These are phyloP conservation scores for Emergomyces africanus DNA, from an alignment of 2,329 filamentous ascomycete genomes.

Conservation along the genomic window DNA sequence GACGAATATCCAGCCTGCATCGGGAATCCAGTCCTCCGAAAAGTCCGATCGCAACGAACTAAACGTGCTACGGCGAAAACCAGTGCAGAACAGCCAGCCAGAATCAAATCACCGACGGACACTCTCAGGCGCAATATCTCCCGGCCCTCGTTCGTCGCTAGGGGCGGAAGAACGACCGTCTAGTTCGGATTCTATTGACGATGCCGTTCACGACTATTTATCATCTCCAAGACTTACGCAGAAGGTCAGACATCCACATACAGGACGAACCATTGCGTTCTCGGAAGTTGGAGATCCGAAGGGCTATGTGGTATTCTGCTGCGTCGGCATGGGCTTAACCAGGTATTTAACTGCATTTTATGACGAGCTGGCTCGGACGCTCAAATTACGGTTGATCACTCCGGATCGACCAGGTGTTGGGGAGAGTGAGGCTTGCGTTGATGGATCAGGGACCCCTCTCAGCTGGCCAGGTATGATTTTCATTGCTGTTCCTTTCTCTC, in stretches of 20 bases:
- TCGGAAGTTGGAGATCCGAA: constrained; percentile 91
- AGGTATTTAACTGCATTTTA: constrained; percentile 96
- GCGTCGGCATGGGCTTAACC: constrained; percentile 94
- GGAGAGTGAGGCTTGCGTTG: constrained; percentile 73
- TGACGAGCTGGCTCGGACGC: constrained; percentile 78
- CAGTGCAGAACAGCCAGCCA: constrained; percentile 15
- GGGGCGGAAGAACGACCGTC: constrained; percentile 40
- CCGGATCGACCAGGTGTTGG: constrained; percentile 90
- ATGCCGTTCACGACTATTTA: constrained; percentile 75
- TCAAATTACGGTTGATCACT: constrained; percentile 83
- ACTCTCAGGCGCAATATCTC: constrained; percentile 15
- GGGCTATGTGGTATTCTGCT: constrained; percentile 87
- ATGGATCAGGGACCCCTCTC: constrained; percentile 72
- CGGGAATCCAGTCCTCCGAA: constrained; percentile 13
- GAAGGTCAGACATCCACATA: constrained; percentile 74
- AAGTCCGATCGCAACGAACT: constrained; percentile 16
- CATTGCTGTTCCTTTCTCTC: background rate
- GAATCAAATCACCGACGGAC: constrained; percentile 26
- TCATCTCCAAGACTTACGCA: constrained; percentile 74
- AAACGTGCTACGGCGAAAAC: constrained; percentile 18
- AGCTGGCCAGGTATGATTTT: constrained; percentile 78
- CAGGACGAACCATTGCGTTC: constrained; percentile 80
- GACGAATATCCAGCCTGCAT: constrained; percentile 15
- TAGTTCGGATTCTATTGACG: constrained; percentile 76
- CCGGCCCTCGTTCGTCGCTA: constrained; percentile 3